Conservation (phyloP, 805 yeast genomes). For the Kurtzmaniella fragi region DNA sequence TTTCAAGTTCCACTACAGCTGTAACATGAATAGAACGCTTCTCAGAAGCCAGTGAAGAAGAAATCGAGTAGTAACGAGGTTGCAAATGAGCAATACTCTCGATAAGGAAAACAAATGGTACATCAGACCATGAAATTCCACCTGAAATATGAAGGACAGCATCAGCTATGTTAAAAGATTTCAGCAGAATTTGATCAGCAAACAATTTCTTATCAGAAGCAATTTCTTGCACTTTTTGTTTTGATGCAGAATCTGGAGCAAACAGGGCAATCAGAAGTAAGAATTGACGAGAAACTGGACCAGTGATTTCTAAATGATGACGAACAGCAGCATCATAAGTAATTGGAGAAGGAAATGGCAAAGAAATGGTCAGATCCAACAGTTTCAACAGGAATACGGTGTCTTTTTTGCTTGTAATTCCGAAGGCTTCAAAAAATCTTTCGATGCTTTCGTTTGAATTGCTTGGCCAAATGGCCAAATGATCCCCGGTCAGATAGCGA, state of each 20-base stretch:
- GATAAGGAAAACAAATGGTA: constrained; percentile 80
- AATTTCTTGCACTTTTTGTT: constrained; percentile 44
- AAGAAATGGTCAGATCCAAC: constrained; percentile 61
- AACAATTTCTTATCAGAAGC: constrained; percentile 67
- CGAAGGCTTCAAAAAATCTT: constrained; percentile 61
- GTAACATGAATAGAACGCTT: constrained; percentile 76
- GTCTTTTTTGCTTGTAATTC: constrained; percentile 47
- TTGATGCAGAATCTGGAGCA: constrained; percentile 66
- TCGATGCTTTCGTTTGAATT: constrained; percentile 72
- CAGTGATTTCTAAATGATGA: constrained; percentile 85
- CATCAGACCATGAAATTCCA: constrained; percentile 63
- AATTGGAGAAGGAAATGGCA: constrained; percentile 73
- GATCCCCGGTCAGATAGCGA: constrained; percentile 93
- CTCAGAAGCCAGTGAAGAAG: constrained; percentile 79
- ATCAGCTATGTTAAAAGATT: constrained; percentile 71
- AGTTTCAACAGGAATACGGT: constrained; percentile 60
- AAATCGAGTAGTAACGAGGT: constrained; percentile 94
- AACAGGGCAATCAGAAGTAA: constrained; percentile 68
- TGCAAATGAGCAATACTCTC: constrained; percentile 79
- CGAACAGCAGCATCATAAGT: constrained; percentile 85
- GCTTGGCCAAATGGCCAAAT: constrained; percentile 91
- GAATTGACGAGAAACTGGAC: constrained; percentile 89
- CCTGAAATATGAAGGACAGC: constrained; percentile 57
- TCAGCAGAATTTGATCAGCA: constrained; percentile 56
- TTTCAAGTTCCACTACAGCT: constrained; percentile 80